A percentile compares a stretch with the other conserved stretches of the same genome.
Conservation (phyloP, 305 asterid genomes). For the Fraxinus sp. region DNA sequence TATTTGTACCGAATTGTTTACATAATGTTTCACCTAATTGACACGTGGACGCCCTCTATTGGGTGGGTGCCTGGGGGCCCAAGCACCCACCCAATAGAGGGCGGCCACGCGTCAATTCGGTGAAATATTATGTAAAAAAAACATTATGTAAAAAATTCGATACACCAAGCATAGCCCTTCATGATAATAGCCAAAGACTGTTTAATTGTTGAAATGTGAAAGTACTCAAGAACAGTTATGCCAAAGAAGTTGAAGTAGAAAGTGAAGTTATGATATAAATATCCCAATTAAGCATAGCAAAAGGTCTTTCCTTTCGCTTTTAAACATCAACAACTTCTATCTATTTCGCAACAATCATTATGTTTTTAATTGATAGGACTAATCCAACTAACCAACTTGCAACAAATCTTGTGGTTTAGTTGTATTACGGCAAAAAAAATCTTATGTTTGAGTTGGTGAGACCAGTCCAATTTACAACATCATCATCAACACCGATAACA, state of each 20-base stretch:
- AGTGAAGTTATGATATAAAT: neutral
- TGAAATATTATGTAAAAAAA: too few relatives aligned
- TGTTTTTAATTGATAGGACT: neutral
- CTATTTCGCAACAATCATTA: neutral
- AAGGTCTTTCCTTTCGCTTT: neutral
- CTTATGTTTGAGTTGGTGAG: neutral
- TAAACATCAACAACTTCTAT: neutral
- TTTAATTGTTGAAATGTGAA: neutral
- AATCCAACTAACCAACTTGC: neutral
- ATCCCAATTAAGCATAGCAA: neutral
- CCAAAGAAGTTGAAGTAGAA: neutral
- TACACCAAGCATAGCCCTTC: too few relatives aligned
- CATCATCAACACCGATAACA: neutral
- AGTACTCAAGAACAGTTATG: neutral
- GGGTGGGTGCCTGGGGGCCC: too few relatives aligned
- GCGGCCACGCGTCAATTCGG: too few relatives aligned
- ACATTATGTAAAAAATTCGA: too few relatives aligned
- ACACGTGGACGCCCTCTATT: too few relatives aligned
- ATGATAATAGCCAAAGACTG: neutral
- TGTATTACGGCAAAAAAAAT: neutral
- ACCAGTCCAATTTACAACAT: neutral
- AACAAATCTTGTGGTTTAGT: neutral
- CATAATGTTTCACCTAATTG: too few relatives aligned
- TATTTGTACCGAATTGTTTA: too few relatives aligned
- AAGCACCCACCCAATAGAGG: too few relatives aligned